Percentiles rank a stretch among this genome's conserved stretches.
These are phyloP conservation scores for Coemansia umbellata DNA, from an alignment of 192 early-diverging fungal species.

Conservation along the genomic window DNA sequence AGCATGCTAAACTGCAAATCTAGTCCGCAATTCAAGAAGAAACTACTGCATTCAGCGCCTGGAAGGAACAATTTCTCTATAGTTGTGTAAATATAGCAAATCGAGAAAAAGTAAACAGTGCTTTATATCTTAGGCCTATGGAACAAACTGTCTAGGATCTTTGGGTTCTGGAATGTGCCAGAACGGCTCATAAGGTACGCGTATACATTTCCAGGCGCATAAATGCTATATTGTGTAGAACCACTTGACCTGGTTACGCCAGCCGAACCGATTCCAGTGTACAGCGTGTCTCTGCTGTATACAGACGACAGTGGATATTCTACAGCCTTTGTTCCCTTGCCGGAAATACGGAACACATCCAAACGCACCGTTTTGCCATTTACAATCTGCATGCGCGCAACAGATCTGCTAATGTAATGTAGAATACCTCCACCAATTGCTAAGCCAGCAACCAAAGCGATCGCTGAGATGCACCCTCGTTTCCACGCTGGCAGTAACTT, in stretches of 20 bases:
- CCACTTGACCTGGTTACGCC: conserved; percentile 20
- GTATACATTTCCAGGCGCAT: conserved; percentile 12
- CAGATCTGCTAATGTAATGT: conserved; percentile 37
- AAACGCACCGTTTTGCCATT: conserved; percentile 27
- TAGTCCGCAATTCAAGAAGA: conserved; percentile 54
- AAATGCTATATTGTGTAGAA: conserved; percentile 34
- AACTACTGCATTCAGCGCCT: conserved; percentile 59
- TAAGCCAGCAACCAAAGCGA: conserved; percentile 25
- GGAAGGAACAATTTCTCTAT: conserved; percentile 76
- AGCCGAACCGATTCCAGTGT: conserved; percentile 20
- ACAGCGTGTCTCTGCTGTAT: conserved; percentile 32
- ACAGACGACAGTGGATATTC: conserved; percentile 17
- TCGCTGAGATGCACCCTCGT: conserved; percentile 22
- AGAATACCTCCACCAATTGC: conserved; percentile 31
- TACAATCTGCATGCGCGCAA: conserved; percentile 23
- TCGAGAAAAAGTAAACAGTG: background rate
- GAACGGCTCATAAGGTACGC: conserved; percentile 40
- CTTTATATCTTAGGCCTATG: conserved; percentile 6
- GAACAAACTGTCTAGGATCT: conserved; percentile 32
- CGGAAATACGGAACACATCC: conserved; percentile 28
- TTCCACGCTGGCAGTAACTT: conserved; percentile 30
- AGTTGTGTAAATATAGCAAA: conserved; percentile 38
- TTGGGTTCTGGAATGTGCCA: conserved; percentile 28
- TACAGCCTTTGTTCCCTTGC: conserved; percentile 6
- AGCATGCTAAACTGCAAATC: background rate